Conservation (phyloP, 2,329 filamentous ascomycete genomes). For the Elsinoe batatas region DNA sequence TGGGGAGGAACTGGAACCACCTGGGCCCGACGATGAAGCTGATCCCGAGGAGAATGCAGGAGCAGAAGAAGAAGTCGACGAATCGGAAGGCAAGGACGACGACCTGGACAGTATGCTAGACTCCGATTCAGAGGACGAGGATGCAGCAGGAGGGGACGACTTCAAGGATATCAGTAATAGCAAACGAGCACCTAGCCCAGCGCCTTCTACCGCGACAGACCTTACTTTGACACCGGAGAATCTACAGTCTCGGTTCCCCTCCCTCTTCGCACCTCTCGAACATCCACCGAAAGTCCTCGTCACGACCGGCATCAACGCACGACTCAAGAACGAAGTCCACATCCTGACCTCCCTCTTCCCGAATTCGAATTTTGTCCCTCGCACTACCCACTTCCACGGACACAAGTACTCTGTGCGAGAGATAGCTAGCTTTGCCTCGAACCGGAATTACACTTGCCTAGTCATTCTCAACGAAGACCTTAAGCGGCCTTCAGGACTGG, state of each 20-base stretch:
- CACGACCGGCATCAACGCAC: slow-evolving; percentile 83
- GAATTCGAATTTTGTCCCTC: slow-evolving; percentile 68
- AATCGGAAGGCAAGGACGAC: slow-evolving; percentile 40
- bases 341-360: slow-evolving; percentile 76
- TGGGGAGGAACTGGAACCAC: slow-evolving; percentile 24
- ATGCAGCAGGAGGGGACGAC: slow-evolving; percentile 38
- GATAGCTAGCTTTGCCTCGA: slow-evolving; percentile 74
- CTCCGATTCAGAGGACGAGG: slow-evolving; percentile 42
- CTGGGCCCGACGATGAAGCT: slow-evolving; percentile 33
- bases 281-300: slow-evolving; percentile 72
- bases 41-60: slow-evolving; percentile 33
- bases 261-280: slow-evolving; percentile 48
- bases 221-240: slow-evolving; percentile 51
- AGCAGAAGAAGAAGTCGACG: slow-evolving; percentile 26
- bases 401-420: slow-evolving; percentile 90
- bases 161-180: slow-evolving; percentile 16
- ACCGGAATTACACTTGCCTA: slow-evolving; percentile 73
- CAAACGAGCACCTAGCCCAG: slow-evolving; percentile 40
- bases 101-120: slow-evolving; percentile 74
- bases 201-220: slow-evolving; percentile 48
- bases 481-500: slow-evolving; percentile 73
- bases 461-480: slow-evolving; percentile 80
- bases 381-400: slow-evolving; percentile 70
- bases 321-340: slow-evolving; percentile 71
- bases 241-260: slow-evolving; percentile 51